phyloP scores from a whole-genome alignment of 768 basidiomycete species.

The Boletus pseudo-olivaceus region DNA sequence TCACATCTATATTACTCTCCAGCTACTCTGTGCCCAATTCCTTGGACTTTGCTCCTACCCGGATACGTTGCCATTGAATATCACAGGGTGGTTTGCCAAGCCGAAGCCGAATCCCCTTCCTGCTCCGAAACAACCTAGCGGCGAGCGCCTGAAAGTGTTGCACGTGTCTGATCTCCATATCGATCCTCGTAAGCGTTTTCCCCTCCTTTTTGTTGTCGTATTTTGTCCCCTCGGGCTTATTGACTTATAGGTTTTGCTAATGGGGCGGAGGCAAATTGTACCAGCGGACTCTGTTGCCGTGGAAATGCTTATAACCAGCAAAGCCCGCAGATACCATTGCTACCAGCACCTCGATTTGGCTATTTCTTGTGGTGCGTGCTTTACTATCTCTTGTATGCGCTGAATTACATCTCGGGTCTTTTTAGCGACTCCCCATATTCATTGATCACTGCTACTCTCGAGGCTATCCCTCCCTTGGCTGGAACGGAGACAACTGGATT shows the following conservation, averaged over 20 bases:
- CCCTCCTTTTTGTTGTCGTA: background rate
- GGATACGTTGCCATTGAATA: constrained; percentile 55
- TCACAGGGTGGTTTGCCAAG: constrained; percentile 70
- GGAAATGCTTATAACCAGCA: constrained; percentile 44
- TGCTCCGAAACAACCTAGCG: constrained; percentile 53
- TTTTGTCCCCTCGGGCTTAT: constrained; percentile 1
- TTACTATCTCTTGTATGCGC: background rate
- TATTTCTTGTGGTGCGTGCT: constrained; percentile 50
- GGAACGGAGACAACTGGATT: constrained; percentile 60
- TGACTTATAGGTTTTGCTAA: constrained; percentile 54
- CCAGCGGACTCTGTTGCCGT: constrained; percentile 64
- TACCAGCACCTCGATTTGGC: constrained; percentile 68
- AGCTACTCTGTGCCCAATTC: constrained; percentile 63
- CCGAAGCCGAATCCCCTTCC: constrained; percentile 71
- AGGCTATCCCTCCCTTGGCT: constrained; percentile 65
- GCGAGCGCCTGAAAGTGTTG: constrained; percentile 64
- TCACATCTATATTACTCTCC: background rate
- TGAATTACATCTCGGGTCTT: background rate
- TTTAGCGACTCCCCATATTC: constrained; percentile 61
- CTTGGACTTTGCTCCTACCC: constrained; percentile 53
- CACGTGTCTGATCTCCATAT: constrained; percentile 79
- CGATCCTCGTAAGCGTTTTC: constrained; percentile 53
- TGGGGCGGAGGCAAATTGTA: constrained; percentile 71
- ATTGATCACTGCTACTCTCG: constrained; percentile 54
- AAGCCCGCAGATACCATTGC: constrained; percentile 48